Conservation (phyloP, 1,284 basidiomycete genomes). For the Cutaneotrichosporon dermatis region DNA sequence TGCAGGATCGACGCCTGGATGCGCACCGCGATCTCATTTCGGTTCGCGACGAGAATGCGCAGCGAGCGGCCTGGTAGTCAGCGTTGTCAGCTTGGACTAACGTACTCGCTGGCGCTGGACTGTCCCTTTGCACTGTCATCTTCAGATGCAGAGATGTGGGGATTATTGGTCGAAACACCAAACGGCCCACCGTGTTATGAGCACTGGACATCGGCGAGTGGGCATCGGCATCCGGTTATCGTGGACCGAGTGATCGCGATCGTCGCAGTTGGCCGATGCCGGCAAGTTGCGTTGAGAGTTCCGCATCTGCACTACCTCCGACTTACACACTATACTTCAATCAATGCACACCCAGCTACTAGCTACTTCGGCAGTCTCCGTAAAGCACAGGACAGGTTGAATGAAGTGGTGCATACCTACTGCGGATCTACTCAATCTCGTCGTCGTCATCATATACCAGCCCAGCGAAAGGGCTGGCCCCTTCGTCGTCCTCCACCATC, state of each 20-base stretch:
- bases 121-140: background rate
- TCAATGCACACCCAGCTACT: no score
- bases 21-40: slow-evolving; percentile 18
- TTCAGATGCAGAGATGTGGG: background rate
- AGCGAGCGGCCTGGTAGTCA: slow-evolving; percentile 7
- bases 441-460: background rate
- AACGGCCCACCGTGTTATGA: no score
- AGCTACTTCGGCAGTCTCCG: no score
- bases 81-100: background rate
- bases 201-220: no score
- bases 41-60: slow-evolving; percentile 19
- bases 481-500: slow-evolving; percentile 8
- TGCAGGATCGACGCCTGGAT: slow-evolving; percentile 16
- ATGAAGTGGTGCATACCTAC: no score
- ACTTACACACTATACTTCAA: no score
- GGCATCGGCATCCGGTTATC: background rate
- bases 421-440: background rate
- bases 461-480: background rate
- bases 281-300: no score
- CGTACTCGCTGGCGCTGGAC: background rate
- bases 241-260: background rate
- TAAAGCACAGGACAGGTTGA: no score
- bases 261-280: background rate
- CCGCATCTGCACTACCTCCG: no score
- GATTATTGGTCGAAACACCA: no score